Conservation (phyloP, 768 basidiomycete genomes). For the Boletus reticulatus region DNA sequence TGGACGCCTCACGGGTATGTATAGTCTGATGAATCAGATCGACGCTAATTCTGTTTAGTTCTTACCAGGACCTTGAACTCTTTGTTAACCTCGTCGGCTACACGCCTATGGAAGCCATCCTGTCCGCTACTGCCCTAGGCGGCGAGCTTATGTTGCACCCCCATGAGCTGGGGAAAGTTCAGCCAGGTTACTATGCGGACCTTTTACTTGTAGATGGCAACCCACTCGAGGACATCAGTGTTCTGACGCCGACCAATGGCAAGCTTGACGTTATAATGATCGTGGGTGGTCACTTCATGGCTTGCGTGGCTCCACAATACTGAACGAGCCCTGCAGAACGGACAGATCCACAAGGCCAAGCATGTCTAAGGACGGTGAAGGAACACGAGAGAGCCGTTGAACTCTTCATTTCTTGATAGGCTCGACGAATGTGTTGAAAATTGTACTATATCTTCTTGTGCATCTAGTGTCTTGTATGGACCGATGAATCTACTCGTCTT, state of each 20-base stretch:
- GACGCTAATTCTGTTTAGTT: conserved; percentile 16
- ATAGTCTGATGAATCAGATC: neutral
- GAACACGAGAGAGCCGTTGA: neutral
- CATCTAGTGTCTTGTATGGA: too few species aligned
- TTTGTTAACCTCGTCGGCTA: conserved; percentile 35
- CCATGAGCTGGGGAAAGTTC: conserved; percentile 35
- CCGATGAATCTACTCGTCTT: too few species aligned
- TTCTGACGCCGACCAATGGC: conserved; percentile 29
- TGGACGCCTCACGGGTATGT: conserved; percentile 34
- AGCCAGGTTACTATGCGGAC: conserved; percentile 38
- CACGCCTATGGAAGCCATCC: conserved; percentile 37
- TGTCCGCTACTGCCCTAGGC: conserved; percentile 35
- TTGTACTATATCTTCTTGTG: too few species aligned
- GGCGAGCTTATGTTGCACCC: conserved; percentile 37
- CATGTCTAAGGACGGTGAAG: neutral
- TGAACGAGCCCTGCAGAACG: conserved; percentile 19
- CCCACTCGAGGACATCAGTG: conserved; percentile 34
- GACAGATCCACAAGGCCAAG: conserved; percentile 23
- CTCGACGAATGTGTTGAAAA: neutral
- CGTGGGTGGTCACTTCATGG: conserved; percentile 14
- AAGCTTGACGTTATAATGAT: conserved; percentile 37
- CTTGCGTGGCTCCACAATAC: neutral
- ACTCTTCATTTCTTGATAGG: neutral
- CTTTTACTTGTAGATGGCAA: conserved; percentile 36
- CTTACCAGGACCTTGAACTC: conserved; percentile 36